Conservation (phyloP, 2,329 filamentous ascomycete genomes). For the Xylariaceae sp. region DNA sequence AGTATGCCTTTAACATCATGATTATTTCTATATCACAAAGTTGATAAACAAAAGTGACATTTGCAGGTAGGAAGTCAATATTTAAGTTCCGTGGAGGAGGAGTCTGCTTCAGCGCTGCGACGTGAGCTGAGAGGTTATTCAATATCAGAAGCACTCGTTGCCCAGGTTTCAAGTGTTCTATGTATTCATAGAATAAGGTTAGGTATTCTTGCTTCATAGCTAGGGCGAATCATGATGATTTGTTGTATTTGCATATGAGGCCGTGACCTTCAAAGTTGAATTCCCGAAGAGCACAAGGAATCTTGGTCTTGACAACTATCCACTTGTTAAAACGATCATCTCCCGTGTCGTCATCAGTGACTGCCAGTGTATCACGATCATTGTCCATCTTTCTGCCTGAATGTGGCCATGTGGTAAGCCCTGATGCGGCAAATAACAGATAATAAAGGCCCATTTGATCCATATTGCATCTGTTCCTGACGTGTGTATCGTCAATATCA, state of each 20-base stretch:
- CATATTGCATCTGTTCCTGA: not conserved
- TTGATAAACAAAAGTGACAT: too few species aligned
- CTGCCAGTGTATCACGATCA: not conserved
- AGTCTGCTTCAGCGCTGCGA: too few species aligned
- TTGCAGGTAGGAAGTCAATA: too few species aligned
- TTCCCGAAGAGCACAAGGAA: not conserved
- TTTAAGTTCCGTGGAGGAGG: too few species aligned
- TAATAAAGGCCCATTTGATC: not conserved
- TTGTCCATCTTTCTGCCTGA: not conserved
- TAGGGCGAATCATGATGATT: not conserved
- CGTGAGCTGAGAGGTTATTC: too few species aligned
- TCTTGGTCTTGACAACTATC: not conserved
- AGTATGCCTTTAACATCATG: too few species aligned
- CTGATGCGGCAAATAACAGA: not conserved
- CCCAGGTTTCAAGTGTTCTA: not conserved
- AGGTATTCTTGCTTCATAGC: not conserved
- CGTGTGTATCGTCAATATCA: not conserved
- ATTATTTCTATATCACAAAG: too few species aligned
- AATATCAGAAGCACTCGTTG: too few species aligned
- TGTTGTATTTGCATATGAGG: not conserved
- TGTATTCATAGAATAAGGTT: not conserved
- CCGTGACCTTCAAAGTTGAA: not conserved
- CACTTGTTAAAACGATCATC: not conserved
- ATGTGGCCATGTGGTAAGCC: not conserved
- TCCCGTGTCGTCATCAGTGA: not conserved